Evolutionary conservation across 805 yeast species (phyloP).

Genomic region (Pichia californica): DNA sequence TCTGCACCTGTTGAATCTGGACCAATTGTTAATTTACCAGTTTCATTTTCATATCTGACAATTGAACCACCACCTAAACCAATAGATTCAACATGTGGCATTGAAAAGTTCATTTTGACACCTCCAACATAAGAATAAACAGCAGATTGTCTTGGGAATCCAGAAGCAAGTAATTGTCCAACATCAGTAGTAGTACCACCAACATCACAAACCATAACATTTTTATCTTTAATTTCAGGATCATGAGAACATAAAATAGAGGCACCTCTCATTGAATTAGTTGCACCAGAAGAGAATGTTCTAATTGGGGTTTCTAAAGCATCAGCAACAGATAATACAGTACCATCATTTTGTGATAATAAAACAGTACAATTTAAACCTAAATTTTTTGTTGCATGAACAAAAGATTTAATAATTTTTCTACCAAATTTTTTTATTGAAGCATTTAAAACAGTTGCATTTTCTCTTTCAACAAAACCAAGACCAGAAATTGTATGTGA

Average conservation of each 20-base stretch:
- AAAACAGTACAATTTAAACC: not conserved
- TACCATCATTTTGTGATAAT: slow-evolving; percentile 1
- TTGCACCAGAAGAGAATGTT: slow-evolving; percentile 2
- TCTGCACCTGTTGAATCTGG: not conserved
- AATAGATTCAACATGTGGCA: not conserved
- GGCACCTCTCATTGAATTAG: slow-evolving; percentile 1
- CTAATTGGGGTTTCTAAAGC: not conserved
- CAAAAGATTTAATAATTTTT: not conserved
- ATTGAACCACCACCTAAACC: slow-evolving; percentile 1
- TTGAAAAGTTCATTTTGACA: not conserved
- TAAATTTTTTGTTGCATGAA: not conserved
- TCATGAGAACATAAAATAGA: not conserved
- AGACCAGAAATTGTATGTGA: not conserved
- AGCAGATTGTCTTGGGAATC: slow-evolving; percentile 1
- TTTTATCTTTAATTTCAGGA: not conserved
- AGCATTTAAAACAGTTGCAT: slow-evolving; percentile 1
- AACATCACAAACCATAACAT: not conserved
- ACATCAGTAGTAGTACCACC: slow-evolving; percentile 1
- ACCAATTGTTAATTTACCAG: not conserved
- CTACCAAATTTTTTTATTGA: not conserved
- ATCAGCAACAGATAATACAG: not conserved
- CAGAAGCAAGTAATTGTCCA: not conserved
- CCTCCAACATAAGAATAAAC: not conserved
- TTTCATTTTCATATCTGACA: not conserved
- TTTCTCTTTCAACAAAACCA: slow-evolving; percentile 1